A percentile compares a stretch with the other conserved stretches of the same genome.
Conservation (phyloP, 805 yeast genomes). For the Candida sonorensis region DNA sequence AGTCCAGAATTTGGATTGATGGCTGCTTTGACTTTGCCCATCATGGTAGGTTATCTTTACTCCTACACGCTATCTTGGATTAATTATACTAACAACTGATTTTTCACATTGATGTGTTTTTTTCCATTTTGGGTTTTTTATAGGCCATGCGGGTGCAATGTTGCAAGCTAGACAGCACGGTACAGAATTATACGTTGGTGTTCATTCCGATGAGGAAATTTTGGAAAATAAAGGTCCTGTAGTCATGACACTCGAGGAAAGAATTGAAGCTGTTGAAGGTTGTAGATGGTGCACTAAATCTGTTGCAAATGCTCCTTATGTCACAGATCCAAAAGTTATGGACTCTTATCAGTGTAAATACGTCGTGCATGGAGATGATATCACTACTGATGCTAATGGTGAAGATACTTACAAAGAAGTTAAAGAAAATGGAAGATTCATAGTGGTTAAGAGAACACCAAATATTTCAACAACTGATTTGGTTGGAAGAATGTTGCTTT, state of each 20-base stretch:
- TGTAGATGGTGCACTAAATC: constrained; percentile 82
- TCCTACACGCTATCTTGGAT: too few relatives aligned
- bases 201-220: constrained; percentile 89
- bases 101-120: too few relatives aligned
- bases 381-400: constrained; percentile 94
- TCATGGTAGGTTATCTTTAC: constrained; percentile 50
- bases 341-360: constrained; percentile 68
- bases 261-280: constrained; percentile 79
- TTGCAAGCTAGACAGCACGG: constrained; percentile 87
- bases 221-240: constrained; percentile 82
- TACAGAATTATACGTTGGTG: constrained; percentile 71
- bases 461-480: constrained; percentile 93
- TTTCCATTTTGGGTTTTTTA: too few relatives aligned
- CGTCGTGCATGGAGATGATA: constrained; percentile 98
- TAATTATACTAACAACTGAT: neutral
- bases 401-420: constrained; percentile 84
- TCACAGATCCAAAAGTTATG: constrained; percentile 79
- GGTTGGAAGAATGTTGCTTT: constrained; percentile 77
- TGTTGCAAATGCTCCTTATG: constrained; percentile 83
- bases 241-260: constrained; percentile 78
- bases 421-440: constrained; percentile 78
- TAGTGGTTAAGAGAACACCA: constrained; percentile 89
- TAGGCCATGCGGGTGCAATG: constrained; percentile 89
- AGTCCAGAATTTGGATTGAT: constrained; percentile 80
- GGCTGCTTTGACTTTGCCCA: constrained; percentile 98